Evolutionary conservation across 1,284 basidiomycete species (phyloP), one percentile per base, ranked within the genome.

Genomic region (Exobasidium cylindrosporum): DNA sequence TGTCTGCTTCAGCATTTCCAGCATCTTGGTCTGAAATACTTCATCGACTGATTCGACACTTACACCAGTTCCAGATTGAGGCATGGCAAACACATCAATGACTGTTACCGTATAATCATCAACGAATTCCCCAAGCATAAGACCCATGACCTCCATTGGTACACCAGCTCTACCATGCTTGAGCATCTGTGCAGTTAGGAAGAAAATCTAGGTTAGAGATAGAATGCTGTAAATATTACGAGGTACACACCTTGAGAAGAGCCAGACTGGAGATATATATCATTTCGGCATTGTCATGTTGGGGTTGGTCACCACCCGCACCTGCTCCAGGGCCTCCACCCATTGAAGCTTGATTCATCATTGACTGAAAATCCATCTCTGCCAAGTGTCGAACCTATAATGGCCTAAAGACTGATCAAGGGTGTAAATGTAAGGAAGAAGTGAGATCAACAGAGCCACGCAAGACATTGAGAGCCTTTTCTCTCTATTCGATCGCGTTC

Each of bases 81-180:
- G 96, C 96, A 99, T 99, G 50, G 96, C 96, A 78, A 98, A 99
- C 66, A 99, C 96, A 79, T 99, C 96, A 78, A 97, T 90, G 59
- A 97, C 94, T 80, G 95, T 83, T 53, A 83, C 79, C 23, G 76
- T 73, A 83, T 97, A 98, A 79, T 98, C 96, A 83, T 99, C 96
- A 53, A 98, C 91, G 72, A 98, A 98, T 80, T 97, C 94, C 28
- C 96, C 96, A 29, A 98, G 85, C 91, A 98, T 95, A 62, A 98
- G 87, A 70, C 96, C 96, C 96, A 99, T 98, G 74, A 99, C 96
- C 83, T 99, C 96, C 91, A 99, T 96, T 11, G 96, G 96, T 40
- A 98, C 96, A 72, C 96, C 96, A 30, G 96, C 95, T 59, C 96
- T 88, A 21, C 96, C 96, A 80, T 99, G 96, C 83, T 99, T 99